phyloP scores from a whole-genome alignment of 306 rosid genomes.

The Cucurbita argyrosperma region DNA sequence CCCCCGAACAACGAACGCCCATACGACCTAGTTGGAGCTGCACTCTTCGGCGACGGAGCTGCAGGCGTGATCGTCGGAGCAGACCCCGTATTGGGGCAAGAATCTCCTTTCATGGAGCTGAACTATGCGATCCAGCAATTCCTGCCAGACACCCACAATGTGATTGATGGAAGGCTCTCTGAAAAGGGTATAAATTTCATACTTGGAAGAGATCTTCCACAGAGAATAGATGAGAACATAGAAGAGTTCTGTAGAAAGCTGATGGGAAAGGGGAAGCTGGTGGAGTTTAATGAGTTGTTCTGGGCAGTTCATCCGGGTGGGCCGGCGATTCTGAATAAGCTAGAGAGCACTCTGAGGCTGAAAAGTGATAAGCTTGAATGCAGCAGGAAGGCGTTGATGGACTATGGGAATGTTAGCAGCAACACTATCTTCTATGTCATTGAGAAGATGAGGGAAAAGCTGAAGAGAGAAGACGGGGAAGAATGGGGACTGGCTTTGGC shows the following conservation, averaged over 20 bases:
- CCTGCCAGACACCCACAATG: conserved; percentile 57
- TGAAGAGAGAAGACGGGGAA: conserved; percentile 33
- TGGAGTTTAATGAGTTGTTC: conserved; percentile 58
- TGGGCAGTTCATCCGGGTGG: conserved; percentile 98
- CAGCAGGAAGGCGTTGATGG: conserved; percentile 68
- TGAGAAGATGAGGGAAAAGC: conserved; percentile 68
- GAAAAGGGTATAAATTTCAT: conserved; percentile 85
- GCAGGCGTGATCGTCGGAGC: conserved; percentile 76
- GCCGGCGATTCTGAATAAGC: conserved; percentile 73
- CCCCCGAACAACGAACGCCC: conserved; percentile 79
- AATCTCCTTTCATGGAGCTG: conserved; percentile 76
- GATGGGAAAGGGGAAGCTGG: conserved; percentile 23
- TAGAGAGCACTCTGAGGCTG: conserved; percentile 40
- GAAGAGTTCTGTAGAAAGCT: conserved; percentile 69
- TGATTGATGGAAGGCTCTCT: conserved; percentile 63
- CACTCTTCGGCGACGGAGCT: conserved; percentile 89
- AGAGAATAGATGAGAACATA: conserved; percentile 72
- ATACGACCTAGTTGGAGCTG: conserved; percentile 97
- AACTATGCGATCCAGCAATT: conserved; percentile 66
- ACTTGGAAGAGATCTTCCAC: conserved; percentile 93
- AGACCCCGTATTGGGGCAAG: conserved; percentile 31
- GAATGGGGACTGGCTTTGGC: conserved; percentile 96
- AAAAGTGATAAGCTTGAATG: conserved; percentile 52
- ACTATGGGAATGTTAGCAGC: conserved; percentile 88
- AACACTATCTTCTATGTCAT: conserved; percentile 82